A percentile compares a stretch with the other conserved stretches of the same genome.
phyloP scores from a whole-genome alignment of 2,329 filamentous ascomycete genomes.

The Aplosporella prunicola region DNA sequence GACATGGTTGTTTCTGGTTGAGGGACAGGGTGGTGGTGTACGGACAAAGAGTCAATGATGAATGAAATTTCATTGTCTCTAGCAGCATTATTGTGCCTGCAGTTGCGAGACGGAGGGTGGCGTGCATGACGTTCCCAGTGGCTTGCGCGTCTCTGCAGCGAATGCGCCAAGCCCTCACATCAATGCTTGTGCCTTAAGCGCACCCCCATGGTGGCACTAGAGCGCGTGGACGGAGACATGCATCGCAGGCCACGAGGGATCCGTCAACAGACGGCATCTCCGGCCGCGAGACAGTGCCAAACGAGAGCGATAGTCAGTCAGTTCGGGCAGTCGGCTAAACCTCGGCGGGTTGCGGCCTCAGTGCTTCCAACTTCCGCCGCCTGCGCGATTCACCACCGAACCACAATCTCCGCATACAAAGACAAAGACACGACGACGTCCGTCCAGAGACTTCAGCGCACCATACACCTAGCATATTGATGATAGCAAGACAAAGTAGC shows the following conservation, averaged over 20 bases:
- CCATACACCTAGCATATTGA: slow-evolving; percentile 4
- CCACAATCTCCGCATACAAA: slow-evolving; percentile 10
- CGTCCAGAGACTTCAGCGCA: slow-evolving; percentile 7
- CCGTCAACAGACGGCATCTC: background rate
- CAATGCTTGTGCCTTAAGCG: slow-evolving; percentile 2
- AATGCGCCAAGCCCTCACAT: slow-evolving; percentile 5
- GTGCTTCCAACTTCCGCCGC: slow-evolving; percentile 8
- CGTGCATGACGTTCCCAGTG: too few species aligned
- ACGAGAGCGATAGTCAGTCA: background rate
- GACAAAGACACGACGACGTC: slow-evolving; percentile 8
- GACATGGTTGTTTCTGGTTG: too few species aligned
- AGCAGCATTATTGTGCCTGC: too few species aligned
- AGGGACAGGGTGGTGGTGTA: too few species aligned
- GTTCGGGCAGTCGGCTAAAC: slow-evolving; percentile 1
- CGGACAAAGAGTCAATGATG: too few species aligned
- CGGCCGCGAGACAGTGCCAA: background rate
- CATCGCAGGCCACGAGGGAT: background rate
- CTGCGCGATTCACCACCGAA: slow-evolving; percentile 8
- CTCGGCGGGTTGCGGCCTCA: slow-evolving; percentile 1
- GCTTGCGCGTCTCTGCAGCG: background rate
- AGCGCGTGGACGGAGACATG: background rate
- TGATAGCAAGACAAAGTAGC: slow-evolving; percentile 12
- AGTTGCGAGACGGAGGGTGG: too few species aligned
- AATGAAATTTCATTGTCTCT: too few species aligned
- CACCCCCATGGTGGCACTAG: slow-evolving; percentile 2